phyloP scores from a whole-genome alignment of 441 rosid species.

The Omphalea diandra region DNA sequence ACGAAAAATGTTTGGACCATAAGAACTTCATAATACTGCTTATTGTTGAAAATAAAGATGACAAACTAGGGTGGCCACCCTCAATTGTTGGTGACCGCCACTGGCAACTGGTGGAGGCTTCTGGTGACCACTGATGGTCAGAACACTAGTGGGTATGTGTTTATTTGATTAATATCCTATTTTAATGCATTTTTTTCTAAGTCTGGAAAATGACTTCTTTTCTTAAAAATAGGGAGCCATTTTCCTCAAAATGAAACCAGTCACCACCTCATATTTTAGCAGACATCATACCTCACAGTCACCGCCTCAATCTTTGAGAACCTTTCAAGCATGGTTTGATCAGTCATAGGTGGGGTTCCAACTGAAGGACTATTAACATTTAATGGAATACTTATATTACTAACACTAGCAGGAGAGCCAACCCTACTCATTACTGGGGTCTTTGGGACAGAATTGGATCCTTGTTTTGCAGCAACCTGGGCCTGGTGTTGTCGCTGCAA shows the following conservation, averaged over 20 bases:
- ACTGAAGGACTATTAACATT: conserved; percentile 82
- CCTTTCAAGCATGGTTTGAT: conserved; percentile 71
- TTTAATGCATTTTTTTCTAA: no score
- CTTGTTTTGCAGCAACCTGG: conserved; percentile 59
- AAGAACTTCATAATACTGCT: no score
- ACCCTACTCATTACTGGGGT: conserved; percentile 72
- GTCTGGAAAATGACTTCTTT: no score
- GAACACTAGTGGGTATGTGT: no score
- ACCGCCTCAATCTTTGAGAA: conserved; percentile 81
- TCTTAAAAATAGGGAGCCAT: no score
- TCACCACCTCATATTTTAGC: conserved; percentile 5
- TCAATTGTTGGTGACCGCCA: no score
- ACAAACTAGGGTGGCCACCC: no score
- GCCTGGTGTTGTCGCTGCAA: conserved; percentile 73
- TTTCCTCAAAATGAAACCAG: conserved; percentile 8
- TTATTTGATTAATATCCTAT: no score
- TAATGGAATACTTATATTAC: conserved; percentile 61
- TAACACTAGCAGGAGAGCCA: conserved; percentile 92
- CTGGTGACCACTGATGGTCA: no score
- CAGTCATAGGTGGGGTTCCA: conserved; percentile 67
- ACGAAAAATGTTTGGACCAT: no score
- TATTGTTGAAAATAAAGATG: no score
- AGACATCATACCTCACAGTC: conserved; percentile 55
- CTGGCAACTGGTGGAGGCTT: no score
- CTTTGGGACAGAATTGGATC: conserved; percentile 78